Percentiles rank a stretch among this genome's conserved stretches.
Evolutionary conservation across 441 rosid species (phyloP).

Genomic region (Manihot esculenta): DNA sequence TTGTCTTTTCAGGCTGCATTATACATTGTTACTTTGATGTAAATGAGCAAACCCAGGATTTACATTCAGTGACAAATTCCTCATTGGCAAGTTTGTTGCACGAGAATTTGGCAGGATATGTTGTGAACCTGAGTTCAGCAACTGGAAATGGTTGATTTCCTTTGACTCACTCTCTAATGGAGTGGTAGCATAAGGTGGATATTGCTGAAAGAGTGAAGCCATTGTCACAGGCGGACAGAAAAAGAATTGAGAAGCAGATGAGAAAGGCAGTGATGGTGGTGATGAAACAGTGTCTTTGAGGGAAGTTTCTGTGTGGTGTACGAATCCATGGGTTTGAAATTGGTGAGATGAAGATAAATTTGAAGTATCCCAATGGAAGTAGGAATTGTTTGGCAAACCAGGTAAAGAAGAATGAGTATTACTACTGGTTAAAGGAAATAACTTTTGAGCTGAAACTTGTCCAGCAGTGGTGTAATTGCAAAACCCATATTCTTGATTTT

Average conservation of each 20-base stretch:
- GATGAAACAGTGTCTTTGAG: conserved; percentile 23
- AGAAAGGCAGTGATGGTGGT: conserved; percentile 35
- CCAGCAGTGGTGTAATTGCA: conserved; percentile 31
- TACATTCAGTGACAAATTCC: conserved; percentile 44
- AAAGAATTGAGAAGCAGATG: conserved; percentile 48
- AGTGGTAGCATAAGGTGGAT: conserved; percentile 42
- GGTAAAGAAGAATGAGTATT: conserved; percentile 39
- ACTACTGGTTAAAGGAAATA: conserved; percentile 41
- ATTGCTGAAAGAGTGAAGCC: conserved; percentile 58
- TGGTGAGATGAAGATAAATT: conserved; percentile 61
- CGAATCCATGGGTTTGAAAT: conserved; percentile 43
- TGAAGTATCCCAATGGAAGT: conserved; percentile 65
- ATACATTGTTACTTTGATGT: conserved; percentile 18
- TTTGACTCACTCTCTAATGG: conserved; percentile 36
- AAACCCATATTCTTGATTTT: conserved; percentile 26
- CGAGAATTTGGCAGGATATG: conserved; percentile 36
- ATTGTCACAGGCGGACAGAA: conserved; percentile 54
- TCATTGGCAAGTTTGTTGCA: conserved; percentile 37
- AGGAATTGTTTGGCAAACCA: conserved; percentile 36
- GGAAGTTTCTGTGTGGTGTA: conserved; percentile 39
- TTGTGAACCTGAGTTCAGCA: conserved; percentile 46
- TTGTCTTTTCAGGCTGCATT: conserved; percentile 12
- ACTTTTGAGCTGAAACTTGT: conserved; percentile 45
- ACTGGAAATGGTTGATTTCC: conserved; percentile 53
- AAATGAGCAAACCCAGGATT: conserved; percentile 39